Percentiles rank a stretch among this genome's conserved stretches.
phyloP scores from a whole-genome alignment of 1,139 yeast species.

The Arxiozyma telluris region DNA sequence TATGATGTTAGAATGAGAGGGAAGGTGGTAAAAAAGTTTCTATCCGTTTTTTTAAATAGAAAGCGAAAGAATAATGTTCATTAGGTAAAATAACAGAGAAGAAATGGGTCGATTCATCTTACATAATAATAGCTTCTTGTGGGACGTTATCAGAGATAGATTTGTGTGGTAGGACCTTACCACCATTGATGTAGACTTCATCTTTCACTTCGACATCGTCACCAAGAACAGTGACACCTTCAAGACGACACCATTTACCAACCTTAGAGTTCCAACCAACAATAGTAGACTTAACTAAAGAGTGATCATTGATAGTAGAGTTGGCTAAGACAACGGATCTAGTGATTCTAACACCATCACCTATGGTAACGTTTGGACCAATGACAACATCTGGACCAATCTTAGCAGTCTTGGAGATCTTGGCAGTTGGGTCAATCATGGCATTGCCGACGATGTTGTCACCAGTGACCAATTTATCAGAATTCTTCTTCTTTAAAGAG shows the following conservation, averaged over 20 bases:
- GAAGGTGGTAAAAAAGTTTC: too few species aligned
- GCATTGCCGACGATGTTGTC: slow-evolving; percentile 87
- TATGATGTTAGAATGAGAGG: neutral
- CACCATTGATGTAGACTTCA: slow-evolving; percentile 98
- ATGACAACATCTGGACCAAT: slow-evolving; percentile 98
- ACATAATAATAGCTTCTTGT: slow-evolving; percentile 97
- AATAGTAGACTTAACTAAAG: slow-evolving; percentile 95
- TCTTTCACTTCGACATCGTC: slow-evolving; percentile 98
- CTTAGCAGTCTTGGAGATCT: slow-evolving; percentile 84
- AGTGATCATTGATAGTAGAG: slow-evolving; percentile 92
- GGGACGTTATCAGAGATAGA: slow-evolving; percentile 93
- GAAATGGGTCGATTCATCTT: slow-evolving; percentile 10
- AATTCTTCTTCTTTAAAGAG: slow-evolving; percentile 72
- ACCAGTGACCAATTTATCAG: slow-evolving; percentile 56
- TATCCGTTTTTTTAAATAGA: neutral
- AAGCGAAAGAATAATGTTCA: neutral
- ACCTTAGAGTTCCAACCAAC: slow-evolving; percentile 99
- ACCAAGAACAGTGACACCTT: slow-evolving; percentile 95
- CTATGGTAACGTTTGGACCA: slow-evolving; percentile 93
- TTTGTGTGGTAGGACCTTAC: slow-evolving; percentile 98
- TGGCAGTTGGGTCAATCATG: slow-evolving; percentile 89
- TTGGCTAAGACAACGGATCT: slow-evolving; percentile 89
- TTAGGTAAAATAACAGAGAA: neutral
- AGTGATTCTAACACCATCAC: slow-evolving; percentile 98
- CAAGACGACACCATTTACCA: slow-evolving; percentile 99